phyloP scores from a whole-genome alignment of 495 filamentous ascomycete genomes.

The Immersiella caudata region DNA sequence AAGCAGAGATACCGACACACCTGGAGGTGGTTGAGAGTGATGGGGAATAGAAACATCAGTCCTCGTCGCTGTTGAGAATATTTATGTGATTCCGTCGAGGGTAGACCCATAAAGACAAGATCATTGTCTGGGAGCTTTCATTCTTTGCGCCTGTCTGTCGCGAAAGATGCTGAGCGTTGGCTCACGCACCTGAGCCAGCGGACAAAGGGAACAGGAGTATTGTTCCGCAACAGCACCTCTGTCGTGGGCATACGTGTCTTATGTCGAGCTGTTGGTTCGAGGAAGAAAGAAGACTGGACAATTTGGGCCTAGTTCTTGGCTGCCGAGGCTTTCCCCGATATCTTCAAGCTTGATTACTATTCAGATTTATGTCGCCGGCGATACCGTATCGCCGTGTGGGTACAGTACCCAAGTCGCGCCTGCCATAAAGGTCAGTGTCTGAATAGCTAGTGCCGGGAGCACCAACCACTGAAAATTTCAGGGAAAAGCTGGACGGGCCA shows the following conservation, averaged over 20 bases:
- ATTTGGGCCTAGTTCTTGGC: background rate
- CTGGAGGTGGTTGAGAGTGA: background rate
- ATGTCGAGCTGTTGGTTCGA: background rate
- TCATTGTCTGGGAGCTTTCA: background rate
- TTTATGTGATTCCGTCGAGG: background rate
- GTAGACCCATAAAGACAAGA: background rate
- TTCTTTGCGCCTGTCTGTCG: background rate
- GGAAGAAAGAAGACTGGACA: background rate
- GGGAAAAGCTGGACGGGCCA: background rate
- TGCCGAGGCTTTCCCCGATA: background rate
- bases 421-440: background rate
- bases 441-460: background rate
- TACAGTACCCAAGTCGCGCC: background rate
- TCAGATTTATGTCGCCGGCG: background rate
- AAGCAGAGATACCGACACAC: background rate
- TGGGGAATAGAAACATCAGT: background rate
- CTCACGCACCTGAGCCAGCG: background rate
- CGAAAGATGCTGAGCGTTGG: background rate
- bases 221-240: background rate
- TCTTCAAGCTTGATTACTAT: background rate
- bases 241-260: background rate
- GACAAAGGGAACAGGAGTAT: background rate
- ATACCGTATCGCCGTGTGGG: background rate
- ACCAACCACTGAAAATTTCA: background rate
- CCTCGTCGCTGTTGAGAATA: background rate